Base-by-base conservation (phyloP, 352 stramenopile species). In the Pythium aquatile region DNA sequence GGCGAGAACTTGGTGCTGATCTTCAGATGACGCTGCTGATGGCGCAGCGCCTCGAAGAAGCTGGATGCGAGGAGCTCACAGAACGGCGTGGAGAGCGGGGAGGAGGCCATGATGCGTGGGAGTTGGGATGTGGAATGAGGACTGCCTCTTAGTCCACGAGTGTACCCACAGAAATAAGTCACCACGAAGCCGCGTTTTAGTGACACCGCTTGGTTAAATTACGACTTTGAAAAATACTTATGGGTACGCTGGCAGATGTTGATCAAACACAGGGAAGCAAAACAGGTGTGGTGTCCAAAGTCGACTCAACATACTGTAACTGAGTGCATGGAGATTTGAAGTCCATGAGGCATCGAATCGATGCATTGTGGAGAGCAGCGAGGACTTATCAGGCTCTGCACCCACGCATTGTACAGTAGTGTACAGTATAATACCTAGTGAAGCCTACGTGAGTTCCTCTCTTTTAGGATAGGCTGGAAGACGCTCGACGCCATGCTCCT, bases 21-120 rank as follows among this genome's bases (percentile, higher is more conserved):
- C 53, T 58, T 63, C 33, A 56, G 42, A 29, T 71, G 58, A 30
- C 65, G 65, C 26, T 46, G 42, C 54, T 71, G 65, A 39, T 58
- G 58, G 28, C 65, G 65, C 65, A 64, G 58, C 44, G 46, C 65
- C 44, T 66, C 65, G 17, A 63, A 61, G 65, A 67, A 71, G 20
- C 35, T 49, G 44, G 52, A 60, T 26, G 58, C 65, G 10, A 66
- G 55, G 2, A 67, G 28, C 33, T 55, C 37, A n/a, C 35, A 30
- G 55, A 71, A 67, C n/a, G 44, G n/a, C 5, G 52, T 9, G 2
- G 65, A 67, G 33, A 63, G 55, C 5, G 33, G 0, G 3, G 62
- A 39, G 20, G 62, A 26, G 35, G 39, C 7, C 55, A 62, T 61
- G 17, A 14, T 40, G 26, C 13, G 39, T 24, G 44, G 4, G 20